phyloP scores from a whole-genome alignment of 768 basidiomycete genomes.

The Kwoniella dejecticola region DNA sequence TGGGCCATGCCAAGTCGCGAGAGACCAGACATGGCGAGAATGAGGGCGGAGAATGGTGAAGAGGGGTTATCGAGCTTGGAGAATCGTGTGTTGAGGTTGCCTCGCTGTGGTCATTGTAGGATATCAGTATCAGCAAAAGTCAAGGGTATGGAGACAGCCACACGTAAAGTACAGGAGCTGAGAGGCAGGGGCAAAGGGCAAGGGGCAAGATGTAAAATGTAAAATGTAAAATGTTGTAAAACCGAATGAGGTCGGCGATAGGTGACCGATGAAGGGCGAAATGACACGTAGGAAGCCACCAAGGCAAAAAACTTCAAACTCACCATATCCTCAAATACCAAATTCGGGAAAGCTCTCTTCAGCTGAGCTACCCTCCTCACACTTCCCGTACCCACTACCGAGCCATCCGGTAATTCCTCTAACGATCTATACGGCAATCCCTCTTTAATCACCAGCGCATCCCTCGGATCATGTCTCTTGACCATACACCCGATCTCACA shows the following conservation, averaged over 20 bases:
- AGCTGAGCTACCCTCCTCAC: constrained; percentile 90
- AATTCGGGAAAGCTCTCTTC: constrained; percentile 70
- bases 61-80: constrained; percentile 83
- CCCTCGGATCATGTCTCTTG: constrained; percentile 83
- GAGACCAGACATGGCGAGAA: constrained; percentile 92
- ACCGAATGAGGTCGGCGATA: no score
- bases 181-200: no score
- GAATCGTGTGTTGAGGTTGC: constrained; percentile 77
- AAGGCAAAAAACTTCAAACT: constrained; percentile 54
- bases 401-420: constrained; percentile 81
- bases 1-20: constrained; percentile 67
- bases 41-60: constrained; percentile 78
- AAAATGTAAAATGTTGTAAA: no score
- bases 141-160: no score
- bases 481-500: constrained; percentile 83
- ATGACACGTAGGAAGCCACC: neutral
- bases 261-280: neutral
- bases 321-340: constrained; percentile 86
- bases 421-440: constrained; percentile 70
- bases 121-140: no score
- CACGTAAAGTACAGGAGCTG: no score
- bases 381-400: constrained; percentile 92
- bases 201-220: no score
- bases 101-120: no score
- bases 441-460: constrained; percentile 81